Evolutionary conservation across 129 eudicot genomes (phyloP), one percentile per base, ranked within the genome.

Genomic region (Flaveria trinervia): DNA sequence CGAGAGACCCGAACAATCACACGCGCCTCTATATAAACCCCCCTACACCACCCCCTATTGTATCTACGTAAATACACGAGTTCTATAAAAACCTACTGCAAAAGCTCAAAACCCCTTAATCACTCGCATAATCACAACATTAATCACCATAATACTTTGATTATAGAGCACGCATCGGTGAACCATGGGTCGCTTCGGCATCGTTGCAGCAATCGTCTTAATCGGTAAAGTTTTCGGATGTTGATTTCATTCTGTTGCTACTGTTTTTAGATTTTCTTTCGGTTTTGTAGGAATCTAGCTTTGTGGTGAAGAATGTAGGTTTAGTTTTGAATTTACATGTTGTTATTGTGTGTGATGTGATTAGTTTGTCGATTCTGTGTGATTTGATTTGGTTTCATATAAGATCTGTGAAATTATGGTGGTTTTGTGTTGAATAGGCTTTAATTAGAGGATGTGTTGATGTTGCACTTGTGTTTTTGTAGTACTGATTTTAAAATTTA

Each of bases 171-270:
- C 13, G 36, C 22, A 4, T 26, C 43, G 80, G 62, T 46, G 39
- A 79, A 72, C 36, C 65, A 79, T 79, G 83, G 73, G 49, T 52
- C 83, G 73, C 13, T 64, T 57, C 68, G 78, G 83, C 73, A 28
- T 79, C 62, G 78, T 79, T 54, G 46, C 72, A 12, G 78, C 73
- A 64, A 72, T 79, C 71, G 49, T 79, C n/a, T 41, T 79, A 73
- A 79, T 72, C 39, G 78, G 83, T 79, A 79, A 62, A 15, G 26
- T 79, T 71, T 79, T 50, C 50, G 22, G 68, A 79, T 36, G 8
- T 49, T 79, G 16, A 54, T 52, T 39, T 77, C n/a, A 9, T 77
- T 22, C 20, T 22, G 74, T 55, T 65, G 39, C 2, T 41, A 41
- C 68, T 65, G 65, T 50, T 50, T 9, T 20, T 20, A 20, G 0